Conservation (phyloP, 768 basidiomycete genomes). For the Pisolithus tinctorius region DNA sequence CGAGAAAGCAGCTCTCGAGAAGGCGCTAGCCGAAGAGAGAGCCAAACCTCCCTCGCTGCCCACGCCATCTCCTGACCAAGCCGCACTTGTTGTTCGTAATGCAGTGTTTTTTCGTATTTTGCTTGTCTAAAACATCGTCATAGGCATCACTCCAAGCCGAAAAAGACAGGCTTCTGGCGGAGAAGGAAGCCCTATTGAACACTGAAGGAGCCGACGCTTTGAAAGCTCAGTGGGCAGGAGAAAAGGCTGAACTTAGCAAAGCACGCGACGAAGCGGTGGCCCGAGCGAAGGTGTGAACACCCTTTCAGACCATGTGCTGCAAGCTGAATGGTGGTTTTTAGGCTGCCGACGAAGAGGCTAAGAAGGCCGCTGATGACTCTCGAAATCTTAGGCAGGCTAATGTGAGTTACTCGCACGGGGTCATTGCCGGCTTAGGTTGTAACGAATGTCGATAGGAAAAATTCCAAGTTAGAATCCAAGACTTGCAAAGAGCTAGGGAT, state of each 20-base stretch:
- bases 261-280: slow-evolving; percentile 54
- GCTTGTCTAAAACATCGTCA: background rate
- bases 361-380: slow-evolving; percentile 38
- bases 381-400: slow-evolving; percentile 33
- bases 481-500: slow-evolving; percentile 47
- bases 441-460: slow-evolving; percentile 43
- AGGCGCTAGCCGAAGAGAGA: slow-evolving; percentile 32
- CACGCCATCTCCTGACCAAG: slow-evolving; percentile 16
- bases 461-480: slow-evolving; percentile 47
- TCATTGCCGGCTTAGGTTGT: slow-evolving; percentile 1
- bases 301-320: background rate
- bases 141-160: slow-evolving; percentile 52
- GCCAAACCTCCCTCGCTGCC: slow-evolving; percentile 16
- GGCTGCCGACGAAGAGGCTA: slow-evolving; percentile 36
- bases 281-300: slow-evolving; percentile 45
- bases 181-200: slow-evolving; percentile 41
- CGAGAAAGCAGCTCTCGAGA: slow-evolving; percentile 35
- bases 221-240: slow-evolving; percentile 45
- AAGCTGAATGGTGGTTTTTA: slow-evolving; percentile 13
- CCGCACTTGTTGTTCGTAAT: slow-evolving; percentile 27
- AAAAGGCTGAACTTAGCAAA: slow-evolving; percentile 52
- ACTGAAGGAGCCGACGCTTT: slow-evolving; percentile 24
- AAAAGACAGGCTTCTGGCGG: slow-evolving; percentile 53
- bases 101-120: background rate
- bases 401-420: slow-evolving; percentile 8